Percentiles rank a stretch among this genome's conserved stretches.
phyloP scores from a whole-genome alignment of 805 yeast species.

The Clavispora phyllophila region DNA sequence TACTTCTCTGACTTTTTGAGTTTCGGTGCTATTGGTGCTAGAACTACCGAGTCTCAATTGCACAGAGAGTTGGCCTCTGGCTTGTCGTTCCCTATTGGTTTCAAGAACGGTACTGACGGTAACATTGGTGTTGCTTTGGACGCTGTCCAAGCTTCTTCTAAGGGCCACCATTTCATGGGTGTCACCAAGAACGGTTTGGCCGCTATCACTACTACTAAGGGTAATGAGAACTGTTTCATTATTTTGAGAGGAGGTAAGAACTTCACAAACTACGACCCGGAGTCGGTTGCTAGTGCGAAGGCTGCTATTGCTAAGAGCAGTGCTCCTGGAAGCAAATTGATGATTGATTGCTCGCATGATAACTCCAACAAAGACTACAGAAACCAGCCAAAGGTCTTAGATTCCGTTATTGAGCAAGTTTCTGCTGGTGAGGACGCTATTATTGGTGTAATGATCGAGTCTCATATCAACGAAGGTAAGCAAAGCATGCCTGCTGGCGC shows the following conservation, averaged over 20 bases:
- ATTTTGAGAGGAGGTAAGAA: conserved; percentile 93
- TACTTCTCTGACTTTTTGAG: conserved; percentile 89
- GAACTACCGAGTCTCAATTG: conserved; percentile 96
- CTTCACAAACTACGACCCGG: conserved; percentile 85
- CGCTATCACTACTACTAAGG: conserved; percentile 93
- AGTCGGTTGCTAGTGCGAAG: conserved; percentile 55
- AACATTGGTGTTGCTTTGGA: conserved; percentile 90
- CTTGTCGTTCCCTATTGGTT: conserved; percentile 94
- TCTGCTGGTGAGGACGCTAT: conserved; percentile 67
- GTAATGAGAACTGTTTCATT: conserved; percentile 85
- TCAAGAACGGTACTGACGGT: conserved; percentile 98
- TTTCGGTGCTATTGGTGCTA: conserved; percentile 97
- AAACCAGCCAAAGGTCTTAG: conserved; percentile 89
- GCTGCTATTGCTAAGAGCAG: conserved; percentile 45
- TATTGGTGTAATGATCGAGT: conserved; percentile 96
- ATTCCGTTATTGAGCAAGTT: conserved; percentile 72
- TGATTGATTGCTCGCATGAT: conserved; percentile 98
- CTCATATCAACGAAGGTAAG: conserved; percentile 86
- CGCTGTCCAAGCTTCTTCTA: conserved; percentile 87
- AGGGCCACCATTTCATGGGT: conserved; percentile 89
- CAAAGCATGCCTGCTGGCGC: conserved; percentile 64
- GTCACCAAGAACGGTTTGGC: conserved; percentile 96
- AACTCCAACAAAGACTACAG: conserved; percentile 86
- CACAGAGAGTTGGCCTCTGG: conserved; percentile 98
- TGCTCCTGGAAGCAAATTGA: conserved; percentile 50